These are phyloP conservation scores for Gonium pectorale DNA, from an alignment of 139 green algal genomes.

Conservation along the genomic window DNA sequence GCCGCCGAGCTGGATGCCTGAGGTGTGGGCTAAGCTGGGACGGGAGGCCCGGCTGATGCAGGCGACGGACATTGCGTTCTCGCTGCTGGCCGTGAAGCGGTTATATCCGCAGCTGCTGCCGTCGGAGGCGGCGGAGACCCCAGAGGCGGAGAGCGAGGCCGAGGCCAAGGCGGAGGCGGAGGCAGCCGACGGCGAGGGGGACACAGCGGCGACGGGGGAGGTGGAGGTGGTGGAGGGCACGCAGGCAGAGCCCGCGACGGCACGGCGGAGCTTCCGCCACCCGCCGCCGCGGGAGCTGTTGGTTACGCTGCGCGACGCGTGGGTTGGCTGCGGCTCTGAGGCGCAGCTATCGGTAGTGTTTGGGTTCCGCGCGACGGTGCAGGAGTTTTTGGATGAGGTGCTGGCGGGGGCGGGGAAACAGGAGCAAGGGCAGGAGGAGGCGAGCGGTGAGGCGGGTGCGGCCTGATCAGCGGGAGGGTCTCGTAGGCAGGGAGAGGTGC, in stretches of 20 bases:
- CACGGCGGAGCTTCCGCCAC: not conserved
- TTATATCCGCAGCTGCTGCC: not conserved
- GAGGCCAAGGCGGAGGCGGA: not conserved
- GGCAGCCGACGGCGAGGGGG: not conserved
- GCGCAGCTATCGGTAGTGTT: conserved; percentile 17
- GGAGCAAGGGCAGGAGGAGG: too few species aligned
- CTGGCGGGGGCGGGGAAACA: too few species aligned
- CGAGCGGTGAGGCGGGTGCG: too few species aligned
- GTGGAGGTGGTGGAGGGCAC: not conserved
- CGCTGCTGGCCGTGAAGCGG: not conserved
- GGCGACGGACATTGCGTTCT: not conserved
- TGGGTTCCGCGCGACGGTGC: not conserved
- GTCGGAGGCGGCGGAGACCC: not conserved
- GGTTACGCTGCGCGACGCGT: conserved; percentile 11
- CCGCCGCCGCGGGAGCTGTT: conserved; percentile 2
- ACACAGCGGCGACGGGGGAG: not conserved
- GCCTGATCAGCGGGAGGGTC: too few species aligned
- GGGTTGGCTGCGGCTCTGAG: not conserved
- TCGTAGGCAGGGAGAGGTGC: too few species aligned
- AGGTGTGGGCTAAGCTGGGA: not conserved
- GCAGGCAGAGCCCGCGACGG: not conserved
- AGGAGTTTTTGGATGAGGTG: conserved; percentile 3
- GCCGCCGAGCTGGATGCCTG: not conserved
- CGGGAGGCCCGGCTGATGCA: not conserved
- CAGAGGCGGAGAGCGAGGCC: not conserved